These are phyloP conservation scores for Penicillium macrosclerotiorum DNA, from an alignment of 495 filamentous ascomycete genomes.

Conservation along the genomic window DNA sequence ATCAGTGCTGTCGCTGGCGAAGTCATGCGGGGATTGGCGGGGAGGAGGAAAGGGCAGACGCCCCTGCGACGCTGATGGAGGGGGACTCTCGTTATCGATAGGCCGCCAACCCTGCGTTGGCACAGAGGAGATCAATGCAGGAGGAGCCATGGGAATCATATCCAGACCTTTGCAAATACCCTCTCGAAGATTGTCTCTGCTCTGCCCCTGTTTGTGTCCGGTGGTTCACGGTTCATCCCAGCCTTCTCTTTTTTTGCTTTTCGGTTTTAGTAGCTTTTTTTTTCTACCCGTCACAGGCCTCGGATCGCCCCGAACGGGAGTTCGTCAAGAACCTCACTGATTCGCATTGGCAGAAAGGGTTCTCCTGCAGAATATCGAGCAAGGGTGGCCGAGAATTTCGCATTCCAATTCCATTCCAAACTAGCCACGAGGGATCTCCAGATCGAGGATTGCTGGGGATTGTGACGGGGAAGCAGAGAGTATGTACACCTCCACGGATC, in stretches of 20 bases:
- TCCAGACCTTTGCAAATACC: too few relatives aligned
- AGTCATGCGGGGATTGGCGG: too few relatives aligned
- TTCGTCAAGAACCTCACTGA: not conserved
- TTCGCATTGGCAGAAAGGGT: not conserved
- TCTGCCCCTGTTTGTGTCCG: too few relatives aligned
- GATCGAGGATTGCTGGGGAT: not conserved
- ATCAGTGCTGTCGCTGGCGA: too few relatives aligned
- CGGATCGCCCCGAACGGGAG: constrained; percentile 3
- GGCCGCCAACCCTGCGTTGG: constrained; percentile 2
- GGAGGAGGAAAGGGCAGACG: too few relatives aligned
- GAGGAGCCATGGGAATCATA: too few relatives aligned
- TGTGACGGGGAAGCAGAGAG: too few relatives aligned
- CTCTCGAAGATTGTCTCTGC: not conserved
- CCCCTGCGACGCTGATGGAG: constrained; percentile 16
- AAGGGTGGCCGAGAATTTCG: too few relatives aligned
- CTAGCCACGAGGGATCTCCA: not conserved
- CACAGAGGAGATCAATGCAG: not conserved
- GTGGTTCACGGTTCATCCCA: constrained; percentile 17
- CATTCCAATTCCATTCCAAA: not conserved
- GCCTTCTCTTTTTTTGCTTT: constrained; percentile 10
- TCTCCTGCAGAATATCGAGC: not conserved
- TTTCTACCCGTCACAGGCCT: not conserved
- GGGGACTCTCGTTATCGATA: constrained; percentile 23
- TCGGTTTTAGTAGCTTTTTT: too few relatives aligned
- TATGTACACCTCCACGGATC: too few relatives aligned